Evolutionary conservation across 768 basidiomycete species (phyloP).

Genomic region (Grammothele lineata): DNA sequence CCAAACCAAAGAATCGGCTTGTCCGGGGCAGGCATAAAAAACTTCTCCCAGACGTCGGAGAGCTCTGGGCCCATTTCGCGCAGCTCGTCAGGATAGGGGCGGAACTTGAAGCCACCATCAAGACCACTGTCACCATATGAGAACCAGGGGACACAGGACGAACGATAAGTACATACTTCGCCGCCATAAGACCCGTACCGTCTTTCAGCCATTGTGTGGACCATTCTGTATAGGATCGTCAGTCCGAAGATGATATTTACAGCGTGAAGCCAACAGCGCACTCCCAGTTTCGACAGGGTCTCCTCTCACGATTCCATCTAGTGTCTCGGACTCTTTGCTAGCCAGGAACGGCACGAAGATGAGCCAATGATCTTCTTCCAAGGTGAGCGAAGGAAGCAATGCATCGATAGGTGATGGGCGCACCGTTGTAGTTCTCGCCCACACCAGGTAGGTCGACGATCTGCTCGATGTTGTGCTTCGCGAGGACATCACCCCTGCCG

Average conservation of each 20-base stretch:
- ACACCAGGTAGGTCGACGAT: conserved; percentile 39
- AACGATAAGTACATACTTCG: conserved; percentile 7
- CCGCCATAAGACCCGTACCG: conserved; percentile 14
- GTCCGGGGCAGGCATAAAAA: conserved; percentile 48
- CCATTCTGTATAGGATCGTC: conserved; percentile 6
- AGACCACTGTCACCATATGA: conserved; percentile 38
- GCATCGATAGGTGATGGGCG: not conserved
- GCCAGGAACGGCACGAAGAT: conserved; percentile 9
- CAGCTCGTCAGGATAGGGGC: conserved; percentile 48
- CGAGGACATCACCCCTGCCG: conserved; percentile 29
- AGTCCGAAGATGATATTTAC: not conserved
- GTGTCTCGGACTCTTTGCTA: conserved; percentile 15
- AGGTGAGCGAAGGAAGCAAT: not conserved
- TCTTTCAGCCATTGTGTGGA: conserved; percentile 11
- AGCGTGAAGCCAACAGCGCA: conserved; percentile 1
- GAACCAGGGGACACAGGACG: not conserved
- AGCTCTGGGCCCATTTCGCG: conserved; percentile 45
- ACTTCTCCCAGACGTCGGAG: conserved; percentile 42
- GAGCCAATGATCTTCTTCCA: not conserved
- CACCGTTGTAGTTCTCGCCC: conserved; percentile 39
- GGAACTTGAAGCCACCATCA: conserved; percentile 53
- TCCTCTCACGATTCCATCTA: conserved; percentile 16
- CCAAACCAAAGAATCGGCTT: conserved; percentile 49
- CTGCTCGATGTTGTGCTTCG: conserved; percentile 24
- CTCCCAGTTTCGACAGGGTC: conserved; percentile 13